phyloP scores from a whole-genome alignment of 345 rosid genomes.

The Eucalyptus microcorys region DNA sequence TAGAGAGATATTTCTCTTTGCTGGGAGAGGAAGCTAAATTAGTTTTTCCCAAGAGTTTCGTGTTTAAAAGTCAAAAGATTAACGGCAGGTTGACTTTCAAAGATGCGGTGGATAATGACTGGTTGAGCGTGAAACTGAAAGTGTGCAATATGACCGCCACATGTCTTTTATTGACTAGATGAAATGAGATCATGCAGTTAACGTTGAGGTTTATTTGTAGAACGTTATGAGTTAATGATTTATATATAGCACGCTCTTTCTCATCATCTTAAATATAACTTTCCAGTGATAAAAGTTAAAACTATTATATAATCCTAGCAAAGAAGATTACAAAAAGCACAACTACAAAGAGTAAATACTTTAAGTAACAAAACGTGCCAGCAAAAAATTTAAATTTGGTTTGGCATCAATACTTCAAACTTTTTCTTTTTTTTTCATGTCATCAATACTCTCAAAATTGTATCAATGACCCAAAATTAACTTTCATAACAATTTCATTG shows the following conservation, averaged over 20 bases:
- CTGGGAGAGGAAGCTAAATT: slow-evolving; percentile 51
- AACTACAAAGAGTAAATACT: neutral
- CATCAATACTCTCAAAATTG: neutral
- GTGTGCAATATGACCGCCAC: rapidly evolving
- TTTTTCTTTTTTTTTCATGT: neutral
- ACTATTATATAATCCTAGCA: neutral
- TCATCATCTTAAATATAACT: neutral
- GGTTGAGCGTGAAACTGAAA: neutral
- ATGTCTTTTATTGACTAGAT: neutral
- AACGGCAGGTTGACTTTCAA: neutral
- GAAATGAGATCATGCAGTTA: neutral
- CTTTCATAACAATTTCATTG: neutral
- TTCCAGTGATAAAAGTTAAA: no score
- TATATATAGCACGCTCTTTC: neutral
- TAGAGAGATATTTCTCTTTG: slow-evolving; percentile 67
- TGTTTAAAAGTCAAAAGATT: neutral
- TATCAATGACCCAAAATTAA: no score
- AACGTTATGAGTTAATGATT: neutral
- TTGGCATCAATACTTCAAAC: neutral
- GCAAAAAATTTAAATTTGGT: neutral
- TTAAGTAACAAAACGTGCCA: no score
- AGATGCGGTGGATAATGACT: neutral
- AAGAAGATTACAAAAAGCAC: neutral
- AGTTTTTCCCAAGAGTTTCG: slow-evolving; percentile 40
- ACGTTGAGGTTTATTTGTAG: neutral